Base-by-base conservation (phyloP, 352 stramenopile species). In the Phytophthora brassicae region DNA sequence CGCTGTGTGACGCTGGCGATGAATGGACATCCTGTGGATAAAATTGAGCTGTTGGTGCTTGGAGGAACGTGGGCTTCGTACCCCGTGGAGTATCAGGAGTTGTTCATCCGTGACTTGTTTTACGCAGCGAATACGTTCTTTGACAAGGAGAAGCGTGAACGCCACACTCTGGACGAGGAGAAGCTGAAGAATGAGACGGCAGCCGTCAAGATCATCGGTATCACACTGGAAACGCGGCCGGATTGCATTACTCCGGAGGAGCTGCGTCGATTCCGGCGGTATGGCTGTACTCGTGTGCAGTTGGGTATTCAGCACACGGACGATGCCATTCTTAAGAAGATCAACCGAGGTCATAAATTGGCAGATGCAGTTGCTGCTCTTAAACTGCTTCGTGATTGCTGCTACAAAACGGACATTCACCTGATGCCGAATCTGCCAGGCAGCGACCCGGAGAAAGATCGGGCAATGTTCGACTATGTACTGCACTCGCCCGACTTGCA, bases 351-450 rank as follows among this genome's bases (percentile, higher is more conserved):
- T 8, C 94, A 88, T 63, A 94, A 81, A 9, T 88, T 74, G 9
- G 64, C 74, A 22, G 86, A 96, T 38, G 80, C 85, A 4, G 83
- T 91, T 31, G 45, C 69, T 29, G 91, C 89, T 7, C 68, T 98
- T 33, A 80, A 82, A 26, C 57, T 97, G 48, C 78, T 98, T 42
- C 94, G 93, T 38, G 89, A 98, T 60, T 96, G 88, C 59, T 96
- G 92, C 66, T 98, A 97, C 76, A 98, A 98, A 77, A 95, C 89
- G 1, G 90, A 97, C 64, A 92, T 97, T 47, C 92, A 98, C 51
- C 63, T 98, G 24, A 98, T 98, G 92, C 92, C 92, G 6, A 97
- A 98, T 56, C 64, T 98, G 23, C 92, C 92, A 1, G 92, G 90
- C 1, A 90, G 86, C 23, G 79, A 85, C 29, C 72, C 84, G 0